Evolutionary conservation across 352 stramenopile species (phyloP).

Genomic region (Pseudoperonospora humuli): DNA sequence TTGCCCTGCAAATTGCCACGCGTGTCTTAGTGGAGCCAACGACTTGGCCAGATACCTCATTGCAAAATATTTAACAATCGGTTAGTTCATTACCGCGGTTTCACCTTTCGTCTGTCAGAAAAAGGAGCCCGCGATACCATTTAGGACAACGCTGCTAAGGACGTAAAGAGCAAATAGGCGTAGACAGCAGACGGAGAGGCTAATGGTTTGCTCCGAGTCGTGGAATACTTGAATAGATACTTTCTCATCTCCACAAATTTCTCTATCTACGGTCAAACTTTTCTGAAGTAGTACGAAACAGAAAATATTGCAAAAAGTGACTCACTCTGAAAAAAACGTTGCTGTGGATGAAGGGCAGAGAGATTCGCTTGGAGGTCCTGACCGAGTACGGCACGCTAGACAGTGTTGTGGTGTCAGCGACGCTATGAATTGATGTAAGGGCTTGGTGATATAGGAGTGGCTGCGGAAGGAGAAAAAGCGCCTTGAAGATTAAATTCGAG

Average conservation of each 20-base stretch:
- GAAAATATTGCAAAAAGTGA: too few relatives aligned
- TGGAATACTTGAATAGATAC: too few relatives aligned
- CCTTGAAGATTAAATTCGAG: slow-evolving; percentile 59
- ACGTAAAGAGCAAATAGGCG: too few relatives aligned
- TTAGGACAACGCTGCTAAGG: too few relatives aligned
- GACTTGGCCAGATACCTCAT: slow-evolving; percentile 73
- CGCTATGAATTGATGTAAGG: slow-evolving; percentile 5
- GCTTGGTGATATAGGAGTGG: slow-evolving; percentile 34
- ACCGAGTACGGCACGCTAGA: slow-evolving; percentile 13
- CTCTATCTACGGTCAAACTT: too few relatives aligned
- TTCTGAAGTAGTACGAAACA: not conserved
- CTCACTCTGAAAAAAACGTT: too few relatives aligned
- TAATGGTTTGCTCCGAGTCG: too few relatives aligned
- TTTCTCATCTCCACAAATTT: too few relatives aligned
- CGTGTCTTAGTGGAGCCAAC: slow-evolving; percentile 65
- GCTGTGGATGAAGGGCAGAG: slow-evolving; percentile 18
- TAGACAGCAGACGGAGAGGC: too few relatives aligned
- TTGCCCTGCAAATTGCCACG: too few relatives aligned
- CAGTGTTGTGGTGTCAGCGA: not conserved
- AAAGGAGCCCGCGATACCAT: too few relatives aligned
- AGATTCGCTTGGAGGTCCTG: slow-evolving; percentile 23
- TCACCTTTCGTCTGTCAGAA: not conserved
- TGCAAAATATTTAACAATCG: slow-evolving; percentile 70
- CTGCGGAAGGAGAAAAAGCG: slow-evolving; percentile 61
- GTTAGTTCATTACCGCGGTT: not conserved